A percentile compares a stretch with the other conserved stretches of the same genome.
These are phyloP conservation scores for Globisporangium sylvaticum DNA, from an alignment of 352 stramenopile species.

Conservation along the genomic window DNA sequence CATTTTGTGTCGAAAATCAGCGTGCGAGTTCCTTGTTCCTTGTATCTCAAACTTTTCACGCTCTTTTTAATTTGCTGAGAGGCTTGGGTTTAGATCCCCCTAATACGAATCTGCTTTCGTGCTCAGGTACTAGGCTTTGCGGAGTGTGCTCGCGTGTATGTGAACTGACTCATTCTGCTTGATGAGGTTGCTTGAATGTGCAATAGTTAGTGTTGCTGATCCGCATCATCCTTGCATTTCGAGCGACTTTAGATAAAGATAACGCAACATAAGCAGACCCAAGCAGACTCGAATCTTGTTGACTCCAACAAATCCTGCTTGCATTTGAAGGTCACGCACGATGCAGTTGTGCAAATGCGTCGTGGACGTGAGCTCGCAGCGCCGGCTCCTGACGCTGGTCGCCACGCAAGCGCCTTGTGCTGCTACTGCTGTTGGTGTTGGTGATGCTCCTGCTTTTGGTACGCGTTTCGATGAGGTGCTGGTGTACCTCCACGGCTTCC, in stretches of 20 bases:
- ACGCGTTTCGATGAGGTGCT: constrained; percentile 35
- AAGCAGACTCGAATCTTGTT: neutral
- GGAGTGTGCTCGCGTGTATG: no score
- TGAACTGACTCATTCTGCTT: no score
- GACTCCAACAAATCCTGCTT: neutral
- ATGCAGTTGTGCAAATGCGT: constrained; percentile 1
- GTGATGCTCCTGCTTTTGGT: neutral
- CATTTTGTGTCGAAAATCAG: no score
- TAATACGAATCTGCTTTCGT: no score
- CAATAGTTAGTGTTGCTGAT: no score
- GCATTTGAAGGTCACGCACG: neutral
- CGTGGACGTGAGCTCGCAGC: constrained; percentile 1
- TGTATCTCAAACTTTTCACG: no score
- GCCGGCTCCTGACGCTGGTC: neutral
- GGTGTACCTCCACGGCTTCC: constrained; percentile 76
- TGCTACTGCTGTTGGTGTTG: neutral
- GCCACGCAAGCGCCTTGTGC: neutral
- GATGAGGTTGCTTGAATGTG: no score
- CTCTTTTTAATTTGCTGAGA: no score
- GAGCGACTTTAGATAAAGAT: neutral
- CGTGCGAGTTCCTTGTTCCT: no score
- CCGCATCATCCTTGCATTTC: no score
- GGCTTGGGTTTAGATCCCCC: no score
- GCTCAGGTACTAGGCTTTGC: no score
- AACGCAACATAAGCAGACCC: neutral